Evolutionary conservation across 2,329 filamentous ascomycete genomes (phyloP).

Genomic region (Pyrenophora seminiperda): DNA sequence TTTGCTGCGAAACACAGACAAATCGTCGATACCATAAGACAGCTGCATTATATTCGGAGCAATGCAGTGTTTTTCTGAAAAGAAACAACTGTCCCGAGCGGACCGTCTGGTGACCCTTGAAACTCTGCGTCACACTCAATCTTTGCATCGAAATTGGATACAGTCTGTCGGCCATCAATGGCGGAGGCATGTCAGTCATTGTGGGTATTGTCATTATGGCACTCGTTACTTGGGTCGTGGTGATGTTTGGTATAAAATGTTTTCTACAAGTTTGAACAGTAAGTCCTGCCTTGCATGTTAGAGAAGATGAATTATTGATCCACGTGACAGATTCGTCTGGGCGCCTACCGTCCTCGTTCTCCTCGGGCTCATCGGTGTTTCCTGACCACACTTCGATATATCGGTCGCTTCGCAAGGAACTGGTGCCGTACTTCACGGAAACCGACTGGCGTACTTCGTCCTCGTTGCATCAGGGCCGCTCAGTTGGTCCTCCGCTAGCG

Average conservation of each 20-base stretch:
- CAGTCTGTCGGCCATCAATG: conserved; percentile 62
- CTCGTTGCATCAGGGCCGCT: conserved; percentile 67
- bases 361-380: conserved; percentile 35
- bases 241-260: conserved; percentile 32
- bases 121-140: conserved; percentile 61
- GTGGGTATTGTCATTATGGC: conserved; percentile 66
- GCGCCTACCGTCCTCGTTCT: conserved; percentile 31
- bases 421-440: conserved; percentile 57
- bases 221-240: conserved; percentile 30
- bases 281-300: not conserved
- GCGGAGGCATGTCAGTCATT: conserved; percentile 59
- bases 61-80: no score
- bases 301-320: not conserved
- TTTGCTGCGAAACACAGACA: no score
- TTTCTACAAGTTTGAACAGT: conserved; percentile 36
- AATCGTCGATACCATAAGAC: no score
- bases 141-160: conserved; percentile 64
- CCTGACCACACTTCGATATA: conserved; percentile 58
- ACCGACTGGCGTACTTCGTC: conserved; percentile 69
- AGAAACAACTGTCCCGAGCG: no score
- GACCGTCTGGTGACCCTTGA: conserved; percentile 66
- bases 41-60: no score
- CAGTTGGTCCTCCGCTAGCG: conserved; percentile 64
- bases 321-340: conserved; percentile 22
- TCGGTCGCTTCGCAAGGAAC: conserved; percentile 55